Conservation (phyloP, 805 yeast species). For the Candida easanensis region DNA sequence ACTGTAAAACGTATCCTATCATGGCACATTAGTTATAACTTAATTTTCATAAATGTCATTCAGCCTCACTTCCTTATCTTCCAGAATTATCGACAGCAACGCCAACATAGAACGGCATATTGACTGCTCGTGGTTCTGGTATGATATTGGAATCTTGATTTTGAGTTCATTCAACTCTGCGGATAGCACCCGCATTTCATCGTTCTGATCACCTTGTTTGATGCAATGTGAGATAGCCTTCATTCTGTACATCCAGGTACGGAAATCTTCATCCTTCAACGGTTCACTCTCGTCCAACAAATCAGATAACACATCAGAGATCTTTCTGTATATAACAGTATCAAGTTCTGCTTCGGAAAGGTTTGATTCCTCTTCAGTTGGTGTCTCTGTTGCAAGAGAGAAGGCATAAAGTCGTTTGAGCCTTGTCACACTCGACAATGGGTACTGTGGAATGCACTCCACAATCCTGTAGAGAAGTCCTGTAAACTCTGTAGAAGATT, state of each 20-base stretch:
- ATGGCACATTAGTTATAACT: too few relatives aligned
- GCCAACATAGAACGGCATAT: constrained; percentile 9
- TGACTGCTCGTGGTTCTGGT: constrained; percentile 7
- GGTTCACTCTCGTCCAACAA: not conserved
- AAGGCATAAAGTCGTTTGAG: constrained; percentile 6
- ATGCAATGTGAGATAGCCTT: constrained; percentile 6
- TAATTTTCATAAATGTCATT: not conserved
- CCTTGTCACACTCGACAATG: not conserved
- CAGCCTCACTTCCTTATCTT: constrained; percentile 2
- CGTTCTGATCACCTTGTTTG: constrained; percentile 5
- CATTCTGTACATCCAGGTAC: constrained; percentile 8
- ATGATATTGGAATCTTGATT: constrained; percentile 8
- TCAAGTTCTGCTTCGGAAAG: not conserved
- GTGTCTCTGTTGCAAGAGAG: constrained; percentile 1
- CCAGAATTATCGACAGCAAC: constrained; percentile 1
- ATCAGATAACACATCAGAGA: constrained; percentile 1
- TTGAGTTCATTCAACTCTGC: constrained; percentile 2
- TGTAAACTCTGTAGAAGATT: constrained; percentile 1
- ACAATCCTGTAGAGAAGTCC: constrained; percentile 6
- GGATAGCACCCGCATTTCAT: not conserved
- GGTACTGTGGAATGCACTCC: constrained; percentile 4
- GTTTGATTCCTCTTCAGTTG: not conserved
- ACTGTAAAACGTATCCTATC: too few relatives aligned
- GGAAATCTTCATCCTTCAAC: constrained; percentile 5
- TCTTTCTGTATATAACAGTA: constrained; percentile 3